Evolutionary conservation across 2,329 filamentous ascomycete genomes (phyloP), one percentile per base, ranked within the genome.

Genomic region (Colletotrichum liriopes): DNA sequence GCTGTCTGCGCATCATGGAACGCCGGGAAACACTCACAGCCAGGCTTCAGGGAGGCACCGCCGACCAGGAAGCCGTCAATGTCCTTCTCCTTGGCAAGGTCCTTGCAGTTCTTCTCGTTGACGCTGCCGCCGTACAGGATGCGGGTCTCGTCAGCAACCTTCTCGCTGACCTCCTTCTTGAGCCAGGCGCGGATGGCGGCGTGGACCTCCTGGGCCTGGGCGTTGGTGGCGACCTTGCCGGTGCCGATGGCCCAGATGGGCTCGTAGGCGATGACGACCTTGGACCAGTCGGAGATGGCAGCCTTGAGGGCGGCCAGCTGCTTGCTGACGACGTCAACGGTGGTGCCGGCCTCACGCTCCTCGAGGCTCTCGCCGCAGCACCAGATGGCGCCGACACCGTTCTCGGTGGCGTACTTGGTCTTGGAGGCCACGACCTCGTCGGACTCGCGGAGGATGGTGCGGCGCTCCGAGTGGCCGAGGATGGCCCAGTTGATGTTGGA

Each of bases 1-100:
- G 69, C 49, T 52, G 32, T 18, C 49, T 41, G 26, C 16, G 11
- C 35, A 26, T 54, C 14, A 49, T 18, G 9, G 43, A 26, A 26
- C 23, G 32, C 8, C 35, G 39, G 23, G 29, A 47, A 64, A 56
- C 55, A 88, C 93, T 89, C 86, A 94, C 93, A 98, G 77, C 94
- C 95, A 81, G 96, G 96, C 92, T 98, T 98, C 87, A 98, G 91
- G 83, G 93, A 96, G 81, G 96, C 96, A 84, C 96, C 96, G 76
- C 96, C 96, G 77, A 98, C 96, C 77, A 98, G 90, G 92, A 98
- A 98, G 72, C 96, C 96, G 84, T 99, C 96, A 83, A 99, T 98
- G 84, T 99, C 96, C 75, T 90, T 83, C 90, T 98, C 91, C 89
- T 95, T 96, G 82, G 93, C 91, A 79, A 99, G 90, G 76, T 98